Evolutionary conservation across 179 eudicot species (phyloP).

Genomic region (Carnegiea gigantea): DNA sequence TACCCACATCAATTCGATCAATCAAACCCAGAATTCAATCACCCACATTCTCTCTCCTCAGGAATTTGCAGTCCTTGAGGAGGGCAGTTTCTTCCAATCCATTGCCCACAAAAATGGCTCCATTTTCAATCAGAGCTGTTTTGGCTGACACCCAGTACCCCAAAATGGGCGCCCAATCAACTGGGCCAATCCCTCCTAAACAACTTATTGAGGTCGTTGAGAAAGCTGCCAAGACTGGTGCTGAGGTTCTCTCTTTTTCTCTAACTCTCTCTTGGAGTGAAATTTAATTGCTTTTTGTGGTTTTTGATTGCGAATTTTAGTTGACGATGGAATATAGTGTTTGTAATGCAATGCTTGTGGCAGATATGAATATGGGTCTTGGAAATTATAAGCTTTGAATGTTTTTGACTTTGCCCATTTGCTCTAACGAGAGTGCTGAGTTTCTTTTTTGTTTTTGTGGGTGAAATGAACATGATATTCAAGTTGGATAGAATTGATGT

Average conservation of each 20-base stretch:
- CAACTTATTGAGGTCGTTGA: conserved; percentile 65
- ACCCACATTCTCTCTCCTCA: conserved; percentile 1
- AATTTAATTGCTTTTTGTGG: not conserved
- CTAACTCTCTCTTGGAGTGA: not conserved
- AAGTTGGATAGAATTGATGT: not conserved
- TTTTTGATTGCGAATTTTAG: not conserved
- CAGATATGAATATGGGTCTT: not conserved
- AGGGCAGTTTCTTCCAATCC: conserved; percentile 15
- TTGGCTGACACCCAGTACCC: conserved; percentile 44
- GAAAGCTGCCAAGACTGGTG: conserved; percentile 82
- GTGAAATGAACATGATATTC: not conserved
- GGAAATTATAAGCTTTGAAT: not conserved
- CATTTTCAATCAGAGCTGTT: conserved; percentile 37
- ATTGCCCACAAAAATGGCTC: conserved; percentile 13
- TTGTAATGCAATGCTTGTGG: not conserved
- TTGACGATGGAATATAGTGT: not conserved
- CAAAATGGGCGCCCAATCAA: conserved; percentile 55
- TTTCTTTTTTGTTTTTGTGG: not conserved
- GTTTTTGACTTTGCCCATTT: not conserved
- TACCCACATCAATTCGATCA: conserved; percentile 34
- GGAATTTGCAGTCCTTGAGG: conserved; percentile 20
- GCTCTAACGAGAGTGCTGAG: not conserved
- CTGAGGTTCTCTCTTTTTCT: conserved; percentile 46
- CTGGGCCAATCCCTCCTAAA: conserved; percentile 48
- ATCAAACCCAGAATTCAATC: conserved; percentile 22